Evolutionary conservation across 139 green algal genomes (phyloP).

Genomic region (Picochlorum sp.): DNA sequence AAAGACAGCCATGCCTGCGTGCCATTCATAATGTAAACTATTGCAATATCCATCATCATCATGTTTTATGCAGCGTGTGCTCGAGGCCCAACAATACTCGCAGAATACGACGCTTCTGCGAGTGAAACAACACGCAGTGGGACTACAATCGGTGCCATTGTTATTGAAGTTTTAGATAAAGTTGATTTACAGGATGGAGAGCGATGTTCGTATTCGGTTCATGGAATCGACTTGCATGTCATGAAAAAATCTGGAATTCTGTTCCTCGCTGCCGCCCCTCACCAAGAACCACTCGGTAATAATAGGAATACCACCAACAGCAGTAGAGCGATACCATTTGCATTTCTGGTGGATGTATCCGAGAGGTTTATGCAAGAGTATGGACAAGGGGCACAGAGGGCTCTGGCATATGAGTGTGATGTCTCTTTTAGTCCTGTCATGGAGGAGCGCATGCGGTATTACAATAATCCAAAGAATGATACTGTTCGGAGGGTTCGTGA

Average conservation of each 20-base stretch:
- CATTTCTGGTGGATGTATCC: constrained; percentile 80
- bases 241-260: constrained; percentile 61
- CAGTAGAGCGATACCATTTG: constrained; percentile 42
- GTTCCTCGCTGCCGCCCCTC: constrained; percentile 29
- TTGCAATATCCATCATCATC: neutral
- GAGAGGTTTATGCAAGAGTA: constrained; percentile 58
- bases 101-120: too few relatives aligned
- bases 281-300: neutral
- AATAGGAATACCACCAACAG: neutral
- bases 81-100: too few relatives aligned
- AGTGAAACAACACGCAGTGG: too few relatives aligned
- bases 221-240: constrained; percentile 84
- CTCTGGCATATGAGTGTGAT: constrained; percentile 83
- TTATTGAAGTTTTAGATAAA: constrained; percentile 59
- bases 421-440: constrained; percentile 69
- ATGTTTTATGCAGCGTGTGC: too few relatives aligned
- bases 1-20: constrained; percentile 44
- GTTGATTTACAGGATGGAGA: constrained; percentile 38
- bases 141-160: neutral
- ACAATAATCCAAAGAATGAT: constrained; percentile 42
- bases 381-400: constrained; percentile 32
- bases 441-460: constrained; percentile 10
- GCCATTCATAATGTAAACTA: constrained; percentile 44
- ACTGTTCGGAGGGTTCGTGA: constrained; percentile 65
- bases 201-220: constrained; percentile 19